phyloP scores from a whole-genome alignment of 108 stramenopile species.

The Skeletonema grethae region DNA sequence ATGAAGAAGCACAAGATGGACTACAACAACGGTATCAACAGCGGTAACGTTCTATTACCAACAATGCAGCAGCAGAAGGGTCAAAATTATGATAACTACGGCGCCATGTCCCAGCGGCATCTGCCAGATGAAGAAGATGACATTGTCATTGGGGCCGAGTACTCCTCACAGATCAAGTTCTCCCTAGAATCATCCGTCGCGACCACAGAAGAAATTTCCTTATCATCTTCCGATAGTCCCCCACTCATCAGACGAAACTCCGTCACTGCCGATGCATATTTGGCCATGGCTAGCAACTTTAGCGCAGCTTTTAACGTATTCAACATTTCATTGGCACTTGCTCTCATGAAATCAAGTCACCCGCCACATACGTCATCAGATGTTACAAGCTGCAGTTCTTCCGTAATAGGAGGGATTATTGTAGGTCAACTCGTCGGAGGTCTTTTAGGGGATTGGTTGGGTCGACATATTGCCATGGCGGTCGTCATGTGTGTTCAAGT shows the following conservation, averaged over 20 bases:
- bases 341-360: constrained; percentile 47
- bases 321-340: constrained; percentile 53
- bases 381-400: constrained; percentile 48
- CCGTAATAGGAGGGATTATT: constrained; percentile 71
- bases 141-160: background rate
- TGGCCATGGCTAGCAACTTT: constrained; percentile 66
- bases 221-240: background rate
- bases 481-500: constrained; percentile 58
- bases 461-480: constrained; percentile 57
- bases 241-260: constrained; percentile 32
- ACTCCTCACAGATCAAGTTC: background rate
- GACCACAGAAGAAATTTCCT: background rate
- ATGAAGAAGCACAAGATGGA: too few species aligned
- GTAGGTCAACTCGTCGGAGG: constrained; percentile 63
- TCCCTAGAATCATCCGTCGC: background rate
- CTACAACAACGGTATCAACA: too few species aligned
- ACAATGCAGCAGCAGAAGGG: too few species aligned
- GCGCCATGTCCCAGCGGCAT: too few species aligned
- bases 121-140: too few species aligned
- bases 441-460: constrained; percentile 55
- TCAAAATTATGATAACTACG: too few species aligned
- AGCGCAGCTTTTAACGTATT: constrained; percentile 65
- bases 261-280: constrained; percentile 44
- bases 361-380: constrained; percentile 33
- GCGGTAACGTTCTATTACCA: too few species aligned